Evolutionary conservation across 129 eudicot genomes (phyloP).

Genomic region (Solidago caesia): DNA sequence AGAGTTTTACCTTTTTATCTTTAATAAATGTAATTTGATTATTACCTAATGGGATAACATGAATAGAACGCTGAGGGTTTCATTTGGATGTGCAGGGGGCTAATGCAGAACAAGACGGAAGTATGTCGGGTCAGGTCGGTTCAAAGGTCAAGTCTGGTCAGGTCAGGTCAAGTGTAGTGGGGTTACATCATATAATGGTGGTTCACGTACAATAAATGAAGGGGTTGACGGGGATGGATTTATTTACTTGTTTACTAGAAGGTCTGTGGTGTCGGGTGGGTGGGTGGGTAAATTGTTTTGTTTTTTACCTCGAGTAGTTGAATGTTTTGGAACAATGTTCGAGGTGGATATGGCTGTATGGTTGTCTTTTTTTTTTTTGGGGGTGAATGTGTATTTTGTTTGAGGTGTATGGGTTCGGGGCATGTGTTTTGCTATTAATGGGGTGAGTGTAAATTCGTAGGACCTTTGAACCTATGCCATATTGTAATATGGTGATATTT

Average conservation of each 20-base stretch:
- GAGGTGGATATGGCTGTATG: slow-evolving; percentile 24
- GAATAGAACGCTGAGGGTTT: background rate
- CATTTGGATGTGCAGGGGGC: slow-evolving; percentile 27
- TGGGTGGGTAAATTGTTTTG: slow-evolving; percentile 31
- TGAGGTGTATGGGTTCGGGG: background rate
- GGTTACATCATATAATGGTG: slow-evolving; percentile 34
- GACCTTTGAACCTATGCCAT: slow-evolving; percentile 15
- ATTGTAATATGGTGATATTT: slow-evolving; percentile 11
- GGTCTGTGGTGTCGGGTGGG: slow-evolving; percentile 23
- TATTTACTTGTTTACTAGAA: slow-evolving; percentile 6
- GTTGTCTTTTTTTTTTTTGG: background rate
- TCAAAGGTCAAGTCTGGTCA: slow-evolving; percentile 44
- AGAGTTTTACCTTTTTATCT: background rate
- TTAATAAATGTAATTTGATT: no score
- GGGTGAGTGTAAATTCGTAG: slow-evolving; percentile 30
- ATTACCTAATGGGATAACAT: no score
- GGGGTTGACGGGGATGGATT: slow-evolving; percentile 30
- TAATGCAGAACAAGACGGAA: slow-evolving; percentile 22
- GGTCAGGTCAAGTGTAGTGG: slow-evolving; percentile 48
- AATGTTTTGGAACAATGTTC: slow-evolving; percentile 39
- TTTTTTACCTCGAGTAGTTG: slow-evolving; percentile 37
- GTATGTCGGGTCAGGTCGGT: slow-evolving; percentile 42
- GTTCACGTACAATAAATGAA: slow-evolving; percentile 45
- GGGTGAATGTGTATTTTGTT: background rate
- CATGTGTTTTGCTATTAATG: slow-evolving; percentile 21